phyloP scores from a whole-genome alignment of 108 stramenopile species.

The Cylindrotheca fusiformis region DNA sequence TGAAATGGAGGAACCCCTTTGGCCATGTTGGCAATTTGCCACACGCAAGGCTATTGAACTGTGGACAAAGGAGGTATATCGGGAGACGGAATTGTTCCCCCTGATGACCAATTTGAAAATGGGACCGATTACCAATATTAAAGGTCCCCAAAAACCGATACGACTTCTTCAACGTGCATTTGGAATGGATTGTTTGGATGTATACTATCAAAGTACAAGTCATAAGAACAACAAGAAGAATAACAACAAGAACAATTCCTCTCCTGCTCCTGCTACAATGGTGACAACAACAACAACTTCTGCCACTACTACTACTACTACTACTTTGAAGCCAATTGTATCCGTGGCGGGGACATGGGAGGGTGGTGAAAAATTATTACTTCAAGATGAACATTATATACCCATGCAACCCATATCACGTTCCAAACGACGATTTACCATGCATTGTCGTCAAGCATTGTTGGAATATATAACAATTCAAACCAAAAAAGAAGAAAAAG shows the following conservation, averaged over 20 bases:
- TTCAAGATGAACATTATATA: conserved; percentile 61
- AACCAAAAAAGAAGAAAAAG: conserved; percentile 5
- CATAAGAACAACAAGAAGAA: conserved; percentile 13
- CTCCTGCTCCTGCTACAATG: neutral
- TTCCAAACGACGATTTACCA: conserved; percentile 41
- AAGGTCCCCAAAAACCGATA: conserved; percentile 47
- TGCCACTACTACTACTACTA: neutral
- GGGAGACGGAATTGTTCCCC: conserved; percentile 55
- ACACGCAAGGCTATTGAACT: conserved; percentile 72
- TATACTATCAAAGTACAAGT: conserved; percentile 59
- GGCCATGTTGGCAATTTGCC: conserved; percentile 66
- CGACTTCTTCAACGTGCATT: conserved; percentile 56
- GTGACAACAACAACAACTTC: neutral
- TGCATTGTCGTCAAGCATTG: conserved; percentile 30
- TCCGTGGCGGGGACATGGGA: conserved; percentile 58
- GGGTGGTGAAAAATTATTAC: conserved; percentile 28
- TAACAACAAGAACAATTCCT: conserved; percentile 2
- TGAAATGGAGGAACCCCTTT: conserved; percentile 17
- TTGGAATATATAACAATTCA: conserved; percentile 40
- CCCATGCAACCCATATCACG: conserved; percentile 62
- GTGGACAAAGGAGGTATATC: conserved; percentile 70
- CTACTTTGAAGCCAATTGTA: conserved; percentile 28
- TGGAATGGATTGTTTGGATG: conserved; percentile 69
- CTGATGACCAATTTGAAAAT: conserved; percentile 39
- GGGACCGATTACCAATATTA: conserved; percentile 48